A percentile compares a stretch with the other conserved stretches of the same genome.
phyloP scores from a whole-genome alignment of 2,329 filamentous ascomycete genomes.

The Colletotrichum caudatum region DNA sequence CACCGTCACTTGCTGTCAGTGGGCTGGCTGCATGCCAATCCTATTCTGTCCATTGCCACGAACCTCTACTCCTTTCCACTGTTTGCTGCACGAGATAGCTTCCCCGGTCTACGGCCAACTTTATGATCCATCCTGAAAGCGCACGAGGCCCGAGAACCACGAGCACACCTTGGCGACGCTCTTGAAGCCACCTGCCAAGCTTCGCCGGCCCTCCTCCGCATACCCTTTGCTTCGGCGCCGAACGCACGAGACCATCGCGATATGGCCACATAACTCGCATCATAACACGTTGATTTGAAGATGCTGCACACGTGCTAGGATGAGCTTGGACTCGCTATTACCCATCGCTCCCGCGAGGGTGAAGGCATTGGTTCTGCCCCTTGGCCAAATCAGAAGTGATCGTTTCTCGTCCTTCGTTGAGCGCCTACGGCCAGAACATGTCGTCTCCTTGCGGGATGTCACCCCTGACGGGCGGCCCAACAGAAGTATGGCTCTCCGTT shows the following conservation, averaged over 20 bases:
- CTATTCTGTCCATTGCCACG: constrained; percentile 17
- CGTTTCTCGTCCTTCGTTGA: constrained; percentile 84
- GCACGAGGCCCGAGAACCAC: constrained; percentile 8
- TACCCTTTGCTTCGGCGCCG: constrained; percentile 2
- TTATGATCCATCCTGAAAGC: constrained; percentile 4
- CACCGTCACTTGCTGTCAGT: constrained; percentile 38
- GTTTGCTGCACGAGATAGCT: constrained; percentile 22
- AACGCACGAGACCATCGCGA: constrained; percentile 30
- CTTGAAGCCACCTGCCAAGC: constrained; percentile 18
- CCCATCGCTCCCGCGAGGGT: constrained; percentile 93
- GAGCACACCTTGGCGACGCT: not conserved
- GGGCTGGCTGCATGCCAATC: constrained; percentile 34
- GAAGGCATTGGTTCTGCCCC: constrained; percentile 85
- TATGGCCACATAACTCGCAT: constrained; percentile 36
- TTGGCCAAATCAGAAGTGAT: constrained; percentile 86
- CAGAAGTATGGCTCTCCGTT: constrained; percentile 70
- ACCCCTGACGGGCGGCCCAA: constrained; percentile 86
- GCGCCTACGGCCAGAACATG: constrained; percentile 81
- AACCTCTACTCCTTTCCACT: constrained; percentile 22
- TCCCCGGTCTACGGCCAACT: constrained; percentile 22
- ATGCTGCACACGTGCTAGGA: constrained; percentile 65
- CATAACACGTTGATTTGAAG: constrained; percentile 32
- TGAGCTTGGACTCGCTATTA: constrained; percentile 90
- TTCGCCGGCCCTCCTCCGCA: constrained; percentile 13
- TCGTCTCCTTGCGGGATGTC: constrained; percentile 87